phyloP scores from a whole-genome alignment of 495 filamentous ascomycete genomes.

The Acidomyces sp. region DNA sequence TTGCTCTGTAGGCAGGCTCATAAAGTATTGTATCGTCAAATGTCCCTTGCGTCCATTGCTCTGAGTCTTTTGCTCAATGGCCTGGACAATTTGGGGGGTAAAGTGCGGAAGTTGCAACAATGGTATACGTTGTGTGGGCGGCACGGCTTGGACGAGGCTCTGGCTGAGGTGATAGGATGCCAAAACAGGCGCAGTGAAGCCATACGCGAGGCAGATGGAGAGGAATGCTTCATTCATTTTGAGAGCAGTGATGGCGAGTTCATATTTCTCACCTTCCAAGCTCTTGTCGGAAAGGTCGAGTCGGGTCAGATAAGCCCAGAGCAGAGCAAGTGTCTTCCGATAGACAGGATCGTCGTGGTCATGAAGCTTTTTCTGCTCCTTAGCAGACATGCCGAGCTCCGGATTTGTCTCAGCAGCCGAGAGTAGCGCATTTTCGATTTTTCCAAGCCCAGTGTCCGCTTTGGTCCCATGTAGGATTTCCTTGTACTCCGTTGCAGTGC shows the following conservation, averaged over 20 bases:
- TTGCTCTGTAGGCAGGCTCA: slow-evolving; percentile 62
- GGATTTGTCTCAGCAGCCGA: slow-evolving; percentile 35
- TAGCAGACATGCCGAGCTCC: slow-evolving; percentile 43
- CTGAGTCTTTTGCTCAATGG: slow-evolving; percentile 41
- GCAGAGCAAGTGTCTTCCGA: slow-evolving; percentile 72
- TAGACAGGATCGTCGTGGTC: slow-evolving; percentile 56
- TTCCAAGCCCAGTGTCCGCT: slow-evolving; percentile 60
- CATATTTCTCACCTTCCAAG: slow-evolving; percentile 63
- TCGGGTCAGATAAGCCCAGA: slow-evolving; percentile 91
- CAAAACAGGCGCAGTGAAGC: slow-evolving; percentile 67
- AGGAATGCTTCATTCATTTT: slow-evolving; percentile 73
- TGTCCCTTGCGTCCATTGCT: slow-evolving; percentile 58
- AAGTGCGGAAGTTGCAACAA: slow-evolving; percentile 88
- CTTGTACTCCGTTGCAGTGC: slow-evolving; percentile 69
- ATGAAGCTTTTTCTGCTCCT: slow-evolving; percentile 55
- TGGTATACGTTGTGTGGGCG: slow-evolving; percentile 51
- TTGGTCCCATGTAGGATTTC: slow-evolving; percentile 57
- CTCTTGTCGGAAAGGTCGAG: slow-evolving; percentile 59
- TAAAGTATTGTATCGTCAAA: slow-evolving; percentile 70
- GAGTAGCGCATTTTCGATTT: slow-evolving; percentile 61
- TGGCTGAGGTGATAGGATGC: slow-evolving; percentile 72
- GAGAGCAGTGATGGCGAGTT: slow-evolving; percentile 75
- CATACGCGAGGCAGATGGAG: slow-evolving; percentile 75
- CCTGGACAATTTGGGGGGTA: slow-evolving; percentile 57
- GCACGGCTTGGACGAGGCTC: slow-evolving; percentile 75